Base-by-base conservation (phyloP, 2,329 filamentous ascomycete genomes). In the Beauveria varroae region DNA sequence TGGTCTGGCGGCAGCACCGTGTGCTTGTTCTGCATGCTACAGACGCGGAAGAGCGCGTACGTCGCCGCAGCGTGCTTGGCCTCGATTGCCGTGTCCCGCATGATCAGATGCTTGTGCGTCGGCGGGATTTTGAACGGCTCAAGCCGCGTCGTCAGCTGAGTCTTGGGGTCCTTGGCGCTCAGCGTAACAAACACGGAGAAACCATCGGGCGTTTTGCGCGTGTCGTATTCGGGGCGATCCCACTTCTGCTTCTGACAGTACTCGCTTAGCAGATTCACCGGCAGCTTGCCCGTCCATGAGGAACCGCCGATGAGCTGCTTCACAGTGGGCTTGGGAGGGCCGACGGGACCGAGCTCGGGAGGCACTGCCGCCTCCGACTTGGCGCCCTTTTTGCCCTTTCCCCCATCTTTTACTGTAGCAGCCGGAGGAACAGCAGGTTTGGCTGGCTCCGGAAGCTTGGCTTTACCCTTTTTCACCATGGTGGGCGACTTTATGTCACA, bases 211-310 rank as follows among this genome's bases (percentile, higher is more conserved):
- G 84, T 85, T 80, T 89, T 91, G 65, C 80, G 83, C 81, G 91
- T 91, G 65, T 88, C 89, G 74, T 96, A 99, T 65, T 96, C 93
- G 2, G 93, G 93, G 72, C 88, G 93, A 66, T 91, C 90, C 95
- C 95, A 99, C 72, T 91, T 91, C 73, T 96, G 90, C 74, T 93
- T 96, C 76, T 96, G 92, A 69, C 93, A 97, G 75, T 96, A 90
- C 79, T 98, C 95, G 41, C 90, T 91, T 65, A 98, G 84, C 68
- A 98, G 82, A 71, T 96, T 97, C 65, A 97, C 90, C 1, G 95
- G 95, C 37, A 99, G 79, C 73, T 99, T 99, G 46, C 95, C 95
- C 0, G 95, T 99, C 95, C 95, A 99, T 67, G 92, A 97, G 62
- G 91, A 86, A 54, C 95, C 95, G 47, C 92, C 95, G 70, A 99